These are phyloP conservation scores for Dillenia suffruticosa DNA, from an alignment of 164 flowering plant genomes.

Conservation along the genomic window DNA sequence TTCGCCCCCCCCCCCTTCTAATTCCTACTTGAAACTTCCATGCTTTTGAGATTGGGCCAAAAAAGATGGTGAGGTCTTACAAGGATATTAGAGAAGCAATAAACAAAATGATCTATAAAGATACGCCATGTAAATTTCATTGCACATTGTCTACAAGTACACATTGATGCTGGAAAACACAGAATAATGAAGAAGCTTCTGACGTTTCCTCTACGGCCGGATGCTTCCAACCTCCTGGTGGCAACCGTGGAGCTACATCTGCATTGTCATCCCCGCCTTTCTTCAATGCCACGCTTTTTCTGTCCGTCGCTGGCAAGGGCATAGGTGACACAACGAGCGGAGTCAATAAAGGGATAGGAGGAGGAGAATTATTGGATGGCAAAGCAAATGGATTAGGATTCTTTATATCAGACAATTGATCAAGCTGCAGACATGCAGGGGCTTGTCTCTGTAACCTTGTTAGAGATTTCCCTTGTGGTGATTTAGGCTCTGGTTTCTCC, in stretches of 20 bases:
- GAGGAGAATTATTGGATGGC: not conserved
- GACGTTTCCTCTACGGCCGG: constrained; percentile 16
- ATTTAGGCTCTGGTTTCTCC: not conserved
- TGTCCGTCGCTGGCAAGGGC: constrained; percentile 7
- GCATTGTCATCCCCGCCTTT: not conserved
- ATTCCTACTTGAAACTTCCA: no score
- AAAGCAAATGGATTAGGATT: not conserved
- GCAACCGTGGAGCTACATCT: not conserved
- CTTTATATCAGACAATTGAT: not conserved
- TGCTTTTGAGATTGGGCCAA: no score
- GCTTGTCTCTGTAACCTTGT: constrained; percentile 38
- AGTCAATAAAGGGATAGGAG: constrained; percentile 29
- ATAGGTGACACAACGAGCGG: constrained; percentile 25
- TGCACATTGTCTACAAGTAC: constrained; percentile 15
- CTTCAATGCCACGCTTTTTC: constrained; percentile 4
- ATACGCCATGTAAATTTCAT: not conserved
- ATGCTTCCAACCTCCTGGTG: constrained; percentile 18
- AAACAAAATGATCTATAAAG: no score
- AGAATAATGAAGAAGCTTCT: constrained; percentile 19
- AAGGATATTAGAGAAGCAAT: no score
- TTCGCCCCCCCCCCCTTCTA: no score
- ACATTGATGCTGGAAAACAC: constrained; percentile 35
- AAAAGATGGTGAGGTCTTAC: no score
- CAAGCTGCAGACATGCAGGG: constrained; percentile 29
- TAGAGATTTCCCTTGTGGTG: constrained; percentile 12